phyloP scores from a whole-genome alignment of 129 eudicot genomes.

The Erigeron canadensis region DNA sequence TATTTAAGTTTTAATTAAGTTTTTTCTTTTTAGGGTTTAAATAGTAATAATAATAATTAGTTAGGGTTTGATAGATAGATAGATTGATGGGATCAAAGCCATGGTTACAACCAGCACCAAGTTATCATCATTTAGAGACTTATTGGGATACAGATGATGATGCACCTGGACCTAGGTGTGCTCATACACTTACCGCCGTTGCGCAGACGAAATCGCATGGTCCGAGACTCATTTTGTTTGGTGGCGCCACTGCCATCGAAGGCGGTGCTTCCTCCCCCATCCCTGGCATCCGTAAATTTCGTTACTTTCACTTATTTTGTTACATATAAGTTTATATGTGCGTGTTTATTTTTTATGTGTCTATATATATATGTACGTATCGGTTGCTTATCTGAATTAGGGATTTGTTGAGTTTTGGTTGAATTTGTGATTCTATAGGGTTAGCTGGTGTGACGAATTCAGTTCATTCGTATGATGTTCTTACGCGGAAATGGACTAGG shows the following conservation, averaged over 20 bases:
- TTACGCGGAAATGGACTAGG: conserved; percentile 93
- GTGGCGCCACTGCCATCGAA: conserved; percentile 95
- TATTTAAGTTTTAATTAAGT: too few species aligned
- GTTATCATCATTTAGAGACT: conserved; percentile 50
- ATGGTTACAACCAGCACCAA: conserved; percentile 80
- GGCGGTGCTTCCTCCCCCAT: conserved; percentile 66
- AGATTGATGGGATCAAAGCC: conserved; percentile 80
- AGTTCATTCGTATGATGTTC: conserved; percentile 87
- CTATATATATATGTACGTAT: neutral
- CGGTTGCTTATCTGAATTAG: neutral
- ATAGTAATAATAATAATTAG: conserved; percentile 8
- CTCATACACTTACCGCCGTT: conserved; percentile 88
- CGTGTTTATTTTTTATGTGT: neutral
- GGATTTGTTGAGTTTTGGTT: conserved; percentile 12
- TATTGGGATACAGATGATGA: conserved; percentile 80
- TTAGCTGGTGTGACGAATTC: conserved; percentile 94
- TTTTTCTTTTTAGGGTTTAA: conserved; percentile 6
- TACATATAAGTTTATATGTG: neutral
- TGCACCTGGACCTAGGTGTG: conserved; percentile 89
- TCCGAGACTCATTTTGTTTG: conserved; percentile 82
- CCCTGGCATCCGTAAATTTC: conserved; percentile 68
- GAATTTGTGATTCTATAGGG: conserved; percentile 44
- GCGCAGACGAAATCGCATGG: conserved; percentile 82
- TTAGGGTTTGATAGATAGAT: conserved; percentile 53
- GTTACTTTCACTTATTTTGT: neutral